These are phyloP conservation scores for Backusella australiensis DNA, from an alignment of 192 early-diverging fungal genomes.

Conservation along the genomic window DNA sequence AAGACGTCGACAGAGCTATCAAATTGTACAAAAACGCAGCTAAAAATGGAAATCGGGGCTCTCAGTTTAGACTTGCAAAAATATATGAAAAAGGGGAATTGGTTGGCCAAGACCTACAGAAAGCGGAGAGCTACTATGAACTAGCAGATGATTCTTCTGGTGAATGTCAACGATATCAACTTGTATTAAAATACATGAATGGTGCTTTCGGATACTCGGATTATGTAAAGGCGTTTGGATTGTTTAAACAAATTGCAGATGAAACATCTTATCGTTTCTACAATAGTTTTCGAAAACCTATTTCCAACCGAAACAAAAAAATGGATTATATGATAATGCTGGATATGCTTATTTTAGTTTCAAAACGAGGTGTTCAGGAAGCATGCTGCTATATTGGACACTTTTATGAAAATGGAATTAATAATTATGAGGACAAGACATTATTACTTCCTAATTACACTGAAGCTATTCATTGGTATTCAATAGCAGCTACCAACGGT, in stretches of 20 bases:
- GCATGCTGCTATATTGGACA: background rate
- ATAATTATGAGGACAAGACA: too few relatives aligned
- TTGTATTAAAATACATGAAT: background rate
- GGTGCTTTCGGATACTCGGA: background rate
- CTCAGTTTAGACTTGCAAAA: background rate
- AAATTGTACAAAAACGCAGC: background rate
- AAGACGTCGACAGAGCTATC: background rate
- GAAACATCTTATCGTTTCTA: background rate
- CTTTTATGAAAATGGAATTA: too few relatives aligned
- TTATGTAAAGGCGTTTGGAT: background rate
- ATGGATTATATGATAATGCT: background rate
- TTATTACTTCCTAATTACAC: background rate
- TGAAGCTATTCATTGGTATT: background rate
- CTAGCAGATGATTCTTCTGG: background rate
- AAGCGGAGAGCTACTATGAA: background rate
- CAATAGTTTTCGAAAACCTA: background rate
- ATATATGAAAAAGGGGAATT: background rate
- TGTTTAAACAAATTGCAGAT: background rate
- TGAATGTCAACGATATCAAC: background rate
- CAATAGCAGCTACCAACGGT: background rate
- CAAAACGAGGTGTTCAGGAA: background rate
- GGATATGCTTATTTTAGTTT: background rate
- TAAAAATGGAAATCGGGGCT: background rate
- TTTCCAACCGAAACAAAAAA: background rate
- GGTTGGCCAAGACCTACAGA: background rate